phyloP scores from a whole-genome alignment of 306 rosid genomes.

The Trifolium fragiferum region DNA sequence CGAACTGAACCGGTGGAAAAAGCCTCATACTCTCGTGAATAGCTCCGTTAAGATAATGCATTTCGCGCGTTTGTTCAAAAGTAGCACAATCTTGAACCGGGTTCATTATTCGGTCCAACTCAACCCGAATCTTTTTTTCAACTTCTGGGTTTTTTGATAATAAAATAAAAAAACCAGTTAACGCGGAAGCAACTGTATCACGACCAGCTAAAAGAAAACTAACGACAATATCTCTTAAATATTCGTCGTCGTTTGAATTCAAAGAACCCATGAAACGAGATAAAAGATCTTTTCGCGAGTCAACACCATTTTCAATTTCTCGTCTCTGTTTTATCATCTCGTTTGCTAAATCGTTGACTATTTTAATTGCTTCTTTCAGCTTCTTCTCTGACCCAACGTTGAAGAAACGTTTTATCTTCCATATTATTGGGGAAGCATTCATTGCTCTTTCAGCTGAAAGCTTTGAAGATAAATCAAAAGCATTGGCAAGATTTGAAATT shows the following conservation, averaged over 20 bases:
- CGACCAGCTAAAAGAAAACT: constrained; percentile 88
- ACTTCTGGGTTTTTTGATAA: constrained; percentile 58
- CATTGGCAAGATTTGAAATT: constrained; percentile 46
- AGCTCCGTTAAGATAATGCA: constrained; percentile 78
- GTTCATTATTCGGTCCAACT: constrained; percentile 58
- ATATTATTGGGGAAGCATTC: constrained; percentile 56
- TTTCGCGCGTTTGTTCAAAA: constrained; percentile 52
- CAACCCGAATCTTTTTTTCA: constrained; percentile 53
- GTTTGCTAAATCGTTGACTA: constrained; percentile 50
- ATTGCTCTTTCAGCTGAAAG: constrained; percentile 78
- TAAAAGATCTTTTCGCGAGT: constrained; percentile 57
- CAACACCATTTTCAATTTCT: constrained; percentile 38
- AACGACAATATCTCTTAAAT: constrained; percentile 75
- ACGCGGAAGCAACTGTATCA: constrained; percentile 72
- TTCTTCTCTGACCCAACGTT: constrained; percentile 68
- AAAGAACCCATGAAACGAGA: constrained; percentile 75
- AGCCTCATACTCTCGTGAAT: constrained; percentile 81
- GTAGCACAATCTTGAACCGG: constrained; percentile 36
- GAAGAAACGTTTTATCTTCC: constrained; percentile 66
- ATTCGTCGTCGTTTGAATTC: constrained; percentile 60
- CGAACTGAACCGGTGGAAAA: constrained; percentile 87
- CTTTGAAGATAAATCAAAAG: constrained; percentile 66
- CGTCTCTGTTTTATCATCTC: constrained; percentile 55
- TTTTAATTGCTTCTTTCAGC: constrained; percentile 53
- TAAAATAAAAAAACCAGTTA: constrained; percentile 69